phyloP scores from a whole-genome alignment of 306 rosid species.

The Sechiopsis laciniata region DNA sequence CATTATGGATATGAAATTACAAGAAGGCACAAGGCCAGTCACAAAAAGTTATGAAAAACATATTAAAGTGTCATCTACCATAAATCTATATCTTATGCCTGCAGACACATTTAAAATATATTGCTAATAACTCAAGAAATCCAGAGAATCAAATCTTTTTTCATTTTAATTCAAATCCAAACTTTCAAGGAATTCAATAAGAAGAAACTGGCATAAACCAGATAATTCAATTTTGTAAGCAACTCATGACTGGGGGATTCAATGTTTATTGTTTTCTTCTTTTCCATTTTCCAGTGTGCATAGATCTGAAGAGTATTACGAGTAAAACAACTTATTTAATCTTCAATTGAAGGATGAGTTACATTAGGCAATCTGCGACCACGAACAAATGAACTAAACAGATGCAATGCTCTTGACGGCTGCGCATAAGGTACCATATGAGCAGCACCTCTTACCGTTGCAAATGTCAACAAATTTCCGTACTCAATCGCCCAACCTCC shows the following conservation, averaged over 20 bases:
- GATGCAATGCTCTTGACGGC: constrained; percentile 74
- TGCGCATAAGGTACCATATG: constrained; percentile 95
- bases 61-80: no score
- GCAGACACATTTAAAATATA: no score
- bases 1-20: no score
- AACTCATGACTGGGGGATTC: background rate
- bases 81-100: no score
- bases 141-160: background rate
- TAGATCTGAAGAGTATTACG: background rate
- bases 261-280: constrained; percentile 9
- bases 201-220: constrained; percentile 5
- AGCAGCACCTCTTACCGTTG: constrained; percentile 83
- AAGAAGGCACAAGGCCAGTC: no score
- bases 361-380: constrained; percentile 61
- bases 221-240: background rate
- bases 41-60: no score
- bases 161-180: background rate
- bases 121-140: no score
- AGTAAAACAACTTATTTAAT: constrained; percentile 6
- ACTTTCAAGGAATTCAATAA: background rate
- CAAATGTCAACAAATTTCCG: constrained; percentile 76
- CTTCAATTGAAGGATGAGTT: constrained; percentile 43
- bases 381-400: constrained; percentile 57
- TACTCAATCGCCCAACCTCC: constrained; percentile 92
- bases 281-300: background rate